Conservation (phyloP, 1,284 basidiomycete genomes). For the Moniliophthora roreri region DNA sequence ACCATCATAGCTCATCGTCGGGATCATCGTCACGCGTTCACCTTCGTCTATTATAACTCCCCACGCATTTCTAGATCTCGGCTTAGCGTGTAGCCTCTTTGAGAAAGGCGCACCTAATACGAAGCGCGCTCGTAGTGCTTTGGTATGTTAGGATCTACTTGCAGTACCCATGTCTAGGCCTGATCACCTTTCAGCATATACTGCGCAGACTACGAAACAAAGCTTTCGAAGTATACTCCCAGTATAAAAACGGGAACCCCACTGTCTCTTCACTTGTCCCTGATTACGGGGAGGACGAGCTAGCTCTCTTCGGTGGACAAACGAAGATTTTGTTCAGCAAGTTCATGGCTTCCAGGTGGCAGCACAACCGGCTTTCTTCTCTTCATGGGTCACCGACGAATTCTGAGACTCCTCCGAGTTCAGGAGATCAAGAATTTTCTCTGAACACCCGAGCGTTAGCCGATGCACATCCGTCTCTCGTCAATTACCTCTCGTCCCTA, state of each 20-base stretch:
- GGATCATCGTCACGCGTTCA: conserved; percentile 53
- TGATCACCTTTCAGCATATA: conserved; percentile 36
- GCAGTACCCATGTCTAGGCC: not conserved
- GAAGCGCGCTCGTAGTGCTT: conserved; percentile 48
- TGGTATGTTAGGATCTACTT: conserved; percentile 33
- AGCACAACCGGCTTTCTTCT: not conserved
- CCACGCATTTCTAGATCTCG: conserved; percentile 55
- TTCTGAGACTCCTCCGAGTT: conserved; percentile 17
- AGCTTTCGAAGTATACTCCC: conserved; percentile 47
- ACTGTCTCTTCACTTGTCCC: conserved; percentile 36
- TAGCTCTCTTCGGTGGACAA: conserved; percentile 67
- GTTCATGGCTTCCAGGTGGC: conserved; percentile 32
- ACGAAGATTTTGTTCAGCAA: conserved; percentile 56
- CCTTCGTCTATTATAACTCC: conserved; percentile 59
- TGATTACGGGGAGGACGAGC: conserved; percentile 58
- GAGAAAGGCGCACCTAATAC: conserved; percentile 46
- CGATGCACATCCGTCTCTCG: conserved; percentile 60
- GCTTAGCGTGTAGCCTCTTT: conserved; percentile 55
- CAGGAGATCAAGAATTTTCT: conserved; percentile 19
- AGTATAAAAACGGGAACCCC: conserved; percentile 38
- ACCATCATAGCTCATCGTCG: conserved; percentile 49
- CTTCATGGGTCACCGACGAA: not conserved
- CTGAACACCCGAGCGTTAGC: no score
- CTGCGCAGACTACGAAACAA: conserved; percentile 46
- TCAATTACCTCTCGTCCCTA: conserved; percentile 44